These are phyloP conservation scores for Claviceps citrina DNA, from an alignment of 2,329 filamentous ascomycete species.

Conservation along the genomic window DNA sequence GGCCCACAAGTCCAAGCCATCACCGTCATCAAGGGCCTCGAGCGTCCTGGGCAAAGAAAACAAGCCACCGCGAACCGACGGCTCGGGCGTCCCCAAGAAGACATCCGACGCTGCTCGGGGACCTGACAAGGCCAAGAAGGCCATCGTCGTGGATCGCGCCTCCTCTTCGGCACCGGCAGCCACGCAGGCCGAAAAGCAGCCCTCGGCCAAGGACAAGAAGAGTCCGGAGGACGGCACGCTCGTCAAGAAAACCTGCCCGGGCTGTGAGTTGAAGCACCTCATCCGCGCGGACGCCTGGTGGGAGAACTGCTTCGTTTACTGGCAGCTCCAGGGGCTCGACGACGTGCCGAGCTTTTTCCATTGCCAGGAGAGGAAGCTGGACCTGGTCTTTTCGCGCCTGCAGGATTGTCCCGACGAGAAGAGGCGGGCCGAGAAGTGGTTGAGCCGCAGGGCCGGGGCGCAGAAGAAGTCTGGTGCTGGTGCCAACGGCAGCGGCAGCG, in stretches of 20 bases:
- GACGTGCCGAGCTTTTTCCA: slow-evolving; percentile 3
- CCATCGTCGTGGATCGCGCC: background rate
- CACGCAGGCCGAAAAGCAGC: background rate
- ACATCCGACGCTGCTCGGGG: background rate
- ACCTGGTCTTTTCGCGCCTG: slow-evolving; percentile 2
- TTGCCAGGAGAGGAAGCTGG: background rate
- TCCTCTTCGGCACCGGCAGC: background rate
- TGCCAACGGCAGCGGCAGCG: background rate
- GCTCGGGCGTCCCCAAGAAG: background rate
- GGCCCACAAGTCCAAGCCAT: too few relatives aligned
- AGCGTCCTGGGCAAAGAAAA: too few relatives aligned
- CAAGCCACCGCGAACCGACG: background rate
- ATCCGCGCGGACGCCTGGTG: slow-evolving; percentile 8
- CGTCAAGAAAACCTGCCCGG: slow-evolving; percentile 3
- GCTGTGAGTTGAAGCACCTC: slow-evolving; percentile 5
- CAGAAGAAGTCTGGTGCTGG: background rate
- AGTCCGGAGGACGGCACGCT: background rate
- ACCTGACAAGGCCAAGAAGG: background rate
- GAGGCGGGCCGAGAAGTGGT: slow-evolving; percentile 1
- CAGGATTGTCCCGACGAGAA: slow-evolving; percentile 2
- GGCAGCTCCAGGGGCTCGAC: slow-evolving; percentile 1
- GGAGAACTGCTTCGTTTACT: slow-evolving; percentile 7
- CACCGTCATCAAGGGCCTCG: too few relatives aligned
- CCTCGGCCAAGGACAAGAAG: background rate
- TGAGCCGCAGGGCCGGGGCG: background rate